Percentiles rank a stretch among this genome's conserved stretches.
phyloP scores from a whole-genome alignment of 2,329 filamentous ascomycete genomes.

The Fusarium pilosicola region DNA sequence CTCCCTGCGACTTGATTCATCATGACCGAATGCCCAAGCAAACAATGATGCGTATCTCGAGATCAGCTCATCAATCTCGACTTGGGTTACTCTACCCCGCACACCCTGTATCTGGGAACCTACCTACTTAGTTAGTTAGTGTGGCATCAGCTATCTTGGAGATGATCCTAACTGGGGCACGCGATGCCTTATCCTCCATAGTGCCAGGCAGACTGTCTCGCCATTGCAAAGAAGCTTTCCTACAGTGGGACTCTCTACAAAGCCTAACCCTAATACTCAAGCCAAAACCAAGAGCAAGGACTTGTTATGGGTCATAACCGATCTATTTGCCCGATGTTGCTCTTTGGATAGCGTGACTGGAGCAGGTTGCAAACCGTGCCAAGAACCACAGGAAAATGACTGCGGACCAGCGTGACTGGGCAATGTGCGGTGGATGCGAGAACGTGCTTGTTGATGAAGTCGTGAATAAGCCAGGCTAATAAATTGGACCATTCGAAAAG shows the following conservation, averaged over 20 bases:
- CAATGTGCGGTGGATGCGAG: neutral
- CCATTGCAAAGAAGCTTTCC: constrained; percentile 31
- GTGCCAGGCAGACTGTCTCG: constrained; percentile 14
- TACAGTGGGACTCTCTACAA: neutral
- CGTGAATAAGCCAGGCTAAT: neutral
- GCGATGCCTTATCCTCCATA: constrained; percentile 17
- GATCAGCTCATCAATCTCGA: constrained; percentile 12
- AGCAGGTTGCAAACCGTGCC: neutral
- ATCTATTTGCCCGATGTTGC: neutral
- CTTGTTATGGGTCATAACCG: neutral
- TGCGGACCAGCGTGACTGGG: neutral
- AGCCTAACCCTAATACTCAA: neutral
- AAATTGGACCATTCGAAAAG: neutral
- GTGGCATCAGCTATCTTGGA: constrained; percentile 25
- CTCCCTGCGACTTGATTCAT: neutral
- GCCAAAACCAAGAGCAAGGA: neutral
- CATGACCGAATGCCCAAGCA: constrained; percentile 8
- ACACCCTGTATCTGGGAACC: constrained; percentile 9
- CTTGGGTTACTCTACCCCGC: constrained; percentile 22
- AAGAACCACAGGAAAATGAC: neutral
- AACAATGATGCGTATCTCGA: constrained; percentile 10
- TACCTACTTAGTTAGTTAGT: constrained; percentile 9
- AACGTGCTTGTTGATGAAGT: neutral
- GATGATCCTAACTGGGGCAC: constrained; percentile 18
- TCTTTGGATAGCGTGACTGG: neutral